These are phyloP conservation scores for Balansia obtecta DNA, from an alignment of 2,329 filamentous ascomycete genomes.

Conservation along the genomic window DNA sequence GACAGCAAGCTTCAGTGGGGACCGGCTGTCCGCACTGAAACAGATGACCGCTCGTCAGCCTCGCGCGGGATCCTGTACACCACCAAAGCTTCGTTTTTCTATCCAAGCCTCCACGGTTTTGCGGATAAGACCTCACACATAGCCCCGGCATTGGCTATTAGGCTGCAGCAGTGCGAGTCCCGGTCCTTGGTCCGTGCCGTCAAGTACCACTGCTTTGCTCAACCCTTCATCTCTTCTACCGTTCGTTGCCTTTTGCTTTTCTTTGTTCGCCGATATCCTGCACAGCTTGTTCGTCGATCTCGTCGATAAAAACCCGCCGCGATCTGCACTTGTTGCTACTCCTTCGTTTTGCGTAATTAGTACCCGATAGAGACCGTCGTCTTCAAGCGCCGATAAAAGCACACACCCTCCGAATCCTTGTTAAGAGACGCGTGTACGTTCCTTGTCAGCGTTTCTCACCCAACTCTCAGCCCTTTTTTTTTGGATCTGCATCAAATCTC, in stretches of 20 bases:
- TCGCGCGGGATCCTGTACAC: neutral
- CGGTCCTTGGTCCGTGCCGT: neutral
- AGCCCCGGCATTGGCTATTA: neutral
- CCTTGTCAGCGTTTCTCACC: neutral
- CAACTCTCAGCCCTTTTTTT: neutral
- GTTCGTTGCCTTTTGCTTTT: no score
- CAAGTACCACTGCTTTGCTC: neutral
- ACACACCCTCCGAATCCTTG: no score
- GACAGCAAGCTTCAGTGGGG: neutral
- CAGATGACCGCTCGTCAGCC: neutral
- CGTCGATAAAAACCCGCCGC: neutral
- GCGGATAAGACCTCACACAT: neutral
- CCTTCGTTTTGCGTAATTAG: neutral
- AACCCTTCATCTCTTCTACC: neutral
- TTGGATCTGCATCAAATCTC: neutral
- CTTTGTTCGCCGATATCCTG: neutral
- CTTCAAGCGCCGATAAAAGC: no score
- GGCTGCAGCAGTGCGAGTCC: neutral
- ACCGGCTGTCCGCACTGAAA: neutral
- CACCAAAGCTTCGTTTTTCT: neutral
- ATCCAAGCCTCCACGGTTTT: neutral
- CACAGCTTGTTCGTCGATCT: neutral
- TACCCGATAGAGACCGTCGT: neutral
- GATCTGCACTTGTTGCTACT: neutral
- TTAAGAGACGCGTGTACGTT: neutral